Percentiles rank a stretch among this genome's conserved stretches.
These are phyloP conservation scores for Pythium oligandrum DNA, from an alignment of 352 stramenopile genomes.

Conservation along the genomic window DNA sequence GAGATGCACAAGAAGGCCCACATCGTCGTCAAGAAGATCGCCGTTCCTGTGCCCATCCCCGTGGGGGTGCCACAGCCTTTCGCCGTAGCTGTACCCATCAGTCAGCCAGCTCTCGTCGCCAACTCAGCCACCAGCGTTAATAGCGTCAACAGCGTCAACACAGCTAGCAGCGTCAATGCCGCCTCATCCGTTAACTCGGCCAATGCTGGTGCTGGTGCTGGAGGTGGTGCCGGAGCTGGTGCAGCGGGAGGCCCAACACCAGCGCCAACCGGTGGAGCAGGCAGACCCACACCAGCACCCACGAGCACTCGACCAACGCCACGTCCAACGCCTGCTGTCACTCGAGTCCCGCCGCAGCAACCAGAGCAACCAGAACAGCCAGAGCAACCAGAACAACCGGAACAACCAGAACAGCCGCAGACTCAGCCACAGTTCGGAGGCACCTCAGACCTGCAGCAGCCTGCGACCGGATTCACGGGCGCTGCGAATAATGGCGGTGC, in stretches of 20 bases:
- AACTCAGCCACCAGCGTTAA: background rate
- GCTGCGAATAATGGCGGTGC: too few species aligned
- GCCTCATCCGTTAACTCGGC: background rate
- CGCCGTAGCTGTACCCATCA: slow-evolving; percentile 4
- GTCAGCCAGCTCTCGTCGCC: slow-evolving; percentile 1
- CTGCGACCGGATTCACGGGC: too few species aligned
- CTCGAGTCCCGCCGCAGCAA: background rate
- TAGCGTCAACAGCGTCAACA: background rate
- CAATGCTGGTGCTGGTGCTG: background rate
- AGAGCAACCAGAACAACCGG: background rate
- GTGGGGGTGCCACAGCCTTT: slow-evolving; percentile 4
- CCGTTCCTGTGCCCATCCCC: slow-evolving; percentile 4
- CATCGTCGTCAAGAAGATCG: slow-evolving; percentile 7
- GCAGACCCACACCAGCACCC: background rate
- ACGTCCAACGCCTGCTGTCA: background rate
- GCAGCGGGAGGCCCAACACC: background rate
- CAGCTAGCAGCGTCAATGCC: too few species aligned
- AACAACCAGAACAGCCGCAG: slow-evolving; percentile 2
- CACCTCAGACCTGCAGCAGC: too few species aligned
- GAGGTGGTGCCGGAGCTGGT: background rate
- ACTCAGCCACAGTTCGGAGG: too few species aligned
- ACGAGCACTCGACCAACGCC: background rate
- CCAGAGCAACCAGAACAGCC: slow-evolving; percentile 2
- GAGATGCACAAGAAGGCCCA: background rate
- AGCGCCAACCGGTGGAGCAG: background rate